These are phyloP conservation scores for Boletus fagicola DNA, from an alignment of 768 basidiomycete species.

Conservation along the genomic window DNA sequence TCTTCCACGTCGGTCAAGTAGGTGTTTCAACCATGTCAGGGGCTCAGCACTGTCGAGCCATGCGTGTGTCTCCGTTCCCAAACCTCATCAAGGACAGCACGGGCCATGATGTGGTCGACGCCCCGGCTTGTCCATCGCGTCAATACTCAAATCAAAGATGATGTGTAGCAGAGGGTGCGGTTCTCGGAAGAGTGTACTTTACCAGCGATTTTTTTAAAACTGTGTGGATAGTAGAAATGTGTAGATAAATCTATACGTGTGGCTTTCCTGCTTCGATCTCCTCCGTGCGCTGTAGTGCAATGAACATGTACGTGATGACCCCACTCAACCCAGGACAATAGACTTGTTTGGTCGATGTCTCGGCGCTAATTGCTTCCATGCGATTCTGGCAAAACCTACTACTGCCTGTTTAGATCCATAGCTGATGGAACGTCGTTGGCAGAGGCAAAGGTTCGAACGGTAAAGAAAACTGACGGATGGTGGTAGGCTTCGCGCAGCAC, in stretches of 20 bases:
- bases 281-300: neutral
- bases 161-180: neutral
- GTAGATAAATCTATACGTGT: neutral
- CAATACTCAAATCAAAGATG: too few species aligned
- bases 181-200: too few species aligned
- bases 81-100: too few species aligned
- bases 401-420: too few species aligned
- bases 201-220: neutral
- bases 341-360: neutral
- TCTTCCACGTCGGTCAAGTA: conserved; percentile 46
- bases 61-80: conserved; percentile 45
- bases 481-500: too few species aligned
- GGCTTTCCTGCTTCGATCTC: neutral
- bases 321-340: neutral
- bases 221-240: neutral
- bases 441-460: too few species aligned
- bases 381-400: too few species aligned
- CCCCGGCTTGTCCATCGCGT: too few species aligned
- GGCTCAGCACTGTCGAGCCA: conserved; percentile 66
- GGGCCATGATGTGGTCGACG: too few species aligned
- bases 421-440: too few species aligned
- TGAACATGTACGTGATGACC: neutral
- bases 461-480: too few species aligned
- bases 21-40: conserved; percentile 70
- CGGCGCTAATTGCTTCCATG: too few species aligned